Percentiles rank a stretch among this genome's conserved stretches.
Conservation (phyloP, 345 rosid genomes). For the Citrus reticulata region DNA sequence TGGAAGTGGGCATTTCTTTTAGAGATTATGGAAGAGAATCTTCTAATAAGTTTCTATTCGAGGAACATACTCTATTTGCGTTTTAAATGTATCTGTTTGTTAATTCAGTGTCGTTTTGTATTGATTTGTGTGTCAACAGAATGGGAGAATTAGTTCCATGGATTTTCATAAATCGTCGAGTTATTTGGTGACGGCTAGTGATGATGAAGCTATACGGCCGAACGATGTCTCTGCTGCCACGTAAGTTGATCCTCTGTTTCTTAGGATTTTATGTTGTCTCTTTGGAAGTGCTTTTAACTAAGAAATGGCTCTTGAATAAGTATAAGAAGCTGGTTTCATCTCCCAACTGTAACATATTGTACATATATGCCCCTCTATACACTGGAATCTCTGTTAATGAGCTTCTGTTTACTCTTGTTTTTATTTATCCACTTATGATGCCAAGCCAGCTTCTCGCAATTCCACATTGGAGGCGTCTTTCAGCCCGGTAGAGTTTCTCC, state of each 20-base stretch:
- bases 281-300: not conserved
- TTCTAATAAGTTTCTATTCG: too few relatives aligned
- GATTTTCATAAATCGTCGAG: slow-evolving; percentile 27
- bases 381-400: too few relatives aligned
- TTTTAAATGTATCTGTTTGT: not conserved
- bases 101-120: not conserved
- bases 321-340: too few relatives aligned
- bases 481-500: too few relatives aligned
- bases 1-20: too few relatives aligned
- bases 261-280: not conserved
- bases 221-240: slow-evolving; percentile 7
- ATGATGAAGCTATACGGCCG: slow-evolving; percentile 84
- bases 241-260: not conserved
- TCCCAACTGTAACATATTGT: not conserved
- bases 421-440: not conserved
- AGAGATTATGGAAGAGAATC: too few relatives aligned
- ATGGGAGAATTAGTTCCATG: too few relatives aligned
- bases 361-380: too few relatives aligned
- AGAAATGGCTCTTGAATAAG: not conserved
- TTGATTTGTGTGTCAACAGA: not conserved
- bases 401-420: too few relatives aligned
- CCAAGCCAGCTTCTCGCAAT: too few relatives aligned
- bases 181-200: slow-evolving; percentile 91
- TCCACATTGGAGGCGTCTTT: too few relatives aligned
- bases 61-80: not conserved